phyloP scores from a whole-genome alignment of 768 basidiomycete genomes.

The Stropharia rugosoannulata region DNA sequence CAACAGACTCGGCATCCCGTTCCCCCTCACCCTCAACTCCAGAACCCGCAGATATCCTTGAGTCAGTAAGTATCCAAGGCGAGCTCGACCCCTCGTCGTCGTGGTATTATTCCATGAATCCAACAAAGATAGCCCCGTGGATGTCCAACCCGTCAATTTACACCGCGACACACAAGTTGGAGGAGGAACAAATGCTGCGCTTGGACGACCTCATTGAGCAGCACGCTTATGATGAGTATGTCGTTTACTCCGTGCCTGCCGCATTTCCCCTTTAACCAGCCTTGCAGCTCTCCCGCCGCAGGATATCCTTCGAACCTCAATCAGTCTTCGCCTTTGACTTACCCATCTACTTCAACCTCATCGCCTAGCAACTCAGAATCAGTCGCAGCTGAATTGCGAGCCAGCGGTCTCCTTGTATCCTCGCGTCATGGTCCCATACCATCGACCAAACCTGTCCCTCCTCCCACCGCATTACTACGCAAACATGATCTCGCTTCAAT shows the following conservation, averaged over 20 bases:
- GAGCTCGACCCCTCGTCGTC: slow-evolving; percentile 48
- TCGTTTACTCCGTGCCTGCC: slow-evolving; percentile 15
- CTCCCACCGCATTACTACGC: slow-evolving; percentile 58
- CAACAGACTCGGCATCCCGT: slow-evolving; percentile 57
- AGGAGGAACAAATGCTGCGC: slow-evolving; percentile 56
- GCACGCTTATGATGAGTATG: slow-evolving; percentile 76
- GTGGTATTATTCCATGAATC: slow-evolving; percentile 55
- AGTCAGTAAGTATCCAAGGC: slow-evolving; percentile 48
- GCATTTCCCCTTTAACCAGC: slow-evolving; percentile 12
- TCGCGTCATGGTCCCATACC: slow-evolving; percentile 40
- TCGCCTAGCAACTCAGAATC: slow-evolving; percentile 19
- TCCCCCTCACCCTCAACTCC: slow-evolving; percentile 75
- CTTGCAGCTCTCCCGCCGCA: slow-evolving; percentile 33
- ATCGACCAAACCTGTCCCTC: slow-evolving; percentile 64
- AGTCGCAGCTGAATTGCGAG: slow-evolving; percentile 26
- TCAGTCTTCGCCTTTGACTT: slow-evolving; percentile 30
- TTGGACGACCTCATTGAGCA: slow-evolving; percentile 75
- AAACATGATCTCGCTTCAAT: slow-evolving; percentile 49
- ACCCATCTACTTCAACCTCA: slow-evolving; percentile 23
- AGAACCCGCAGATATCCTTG: slow-evolving; percentile 55
- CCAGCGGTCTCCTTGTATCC: slow-evolving; percentile 30
- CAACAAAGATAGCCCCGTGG: slow-evolving; percentile 45
- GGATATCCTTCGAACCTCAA: slow-evolving; percentile 27
- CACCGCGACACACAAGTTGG: slow-evolving; percentile 42
- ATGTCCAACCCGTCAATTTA: slow-evolving; percentile 37